Conservation (phyloP, 169 alveolate genomes). For the Plasmodium sp. region DNA sequence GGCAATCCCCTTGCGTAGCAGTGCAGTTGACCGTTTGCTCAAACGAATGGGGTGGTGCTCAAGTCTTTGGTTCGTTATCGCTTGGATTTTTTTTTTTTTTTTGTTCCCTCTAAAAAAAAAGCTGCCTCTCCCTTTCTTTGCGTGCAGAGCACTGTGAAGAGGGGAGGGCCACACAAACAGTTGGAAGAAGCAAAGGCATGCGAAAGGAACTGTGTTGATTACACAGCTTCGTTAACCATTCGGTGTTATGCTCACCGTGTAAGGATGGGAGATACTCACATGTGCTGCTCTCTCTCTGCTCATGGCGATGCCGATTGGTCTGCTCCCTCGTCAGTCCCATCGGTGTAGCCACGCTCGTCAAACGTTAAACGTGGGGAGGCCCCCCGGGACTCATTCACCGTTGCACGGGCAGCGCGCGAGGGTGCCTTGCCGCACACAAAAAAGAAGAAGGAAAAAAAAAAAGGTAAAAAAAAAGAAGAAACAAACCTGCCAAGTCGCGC, state of each 20-base stretch:
- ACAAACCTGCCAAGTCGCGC: neutral
- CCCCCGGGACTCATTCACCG: neutral
- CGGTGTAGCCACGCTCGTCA: neutral
- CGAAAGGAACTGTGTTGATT: neutral
- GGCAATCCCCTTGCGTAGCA: neutral
- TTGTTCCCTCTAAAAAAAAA: neutral
- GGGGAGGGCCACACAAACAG: neutral
- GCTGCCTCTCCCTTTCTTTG: neutral
- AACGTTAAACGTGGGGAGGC: neutral
- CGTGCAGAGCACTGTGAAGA: neutral
- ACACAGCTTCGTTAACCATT: neutral
- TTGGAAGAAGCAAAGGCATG: neutral
- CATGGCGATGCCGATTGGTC: neutral
- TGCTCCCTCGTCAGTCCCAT: slow-evolving; percentile 18
- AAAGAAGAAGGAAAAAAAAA: neutral
- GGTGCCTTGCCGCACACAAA: neutral
- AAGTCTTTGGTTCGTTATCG: neutral
- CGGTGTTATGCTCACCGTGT: neutral
- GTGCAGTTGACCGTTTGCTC: neutral
- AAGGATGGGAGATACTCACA: neutral
- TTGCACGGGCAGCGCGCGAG: neutral
- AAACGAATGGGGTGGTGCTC: neutral
- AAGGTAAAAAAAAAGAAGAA: neutral
- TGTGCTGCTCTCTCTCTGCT: neutral
- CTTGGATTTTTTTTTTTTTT: neutral